Evolutionary conservation across 192 early-diverging fungal genomes (phyloP).

Genomic region (Backusella parvicylindrica): DNA sequence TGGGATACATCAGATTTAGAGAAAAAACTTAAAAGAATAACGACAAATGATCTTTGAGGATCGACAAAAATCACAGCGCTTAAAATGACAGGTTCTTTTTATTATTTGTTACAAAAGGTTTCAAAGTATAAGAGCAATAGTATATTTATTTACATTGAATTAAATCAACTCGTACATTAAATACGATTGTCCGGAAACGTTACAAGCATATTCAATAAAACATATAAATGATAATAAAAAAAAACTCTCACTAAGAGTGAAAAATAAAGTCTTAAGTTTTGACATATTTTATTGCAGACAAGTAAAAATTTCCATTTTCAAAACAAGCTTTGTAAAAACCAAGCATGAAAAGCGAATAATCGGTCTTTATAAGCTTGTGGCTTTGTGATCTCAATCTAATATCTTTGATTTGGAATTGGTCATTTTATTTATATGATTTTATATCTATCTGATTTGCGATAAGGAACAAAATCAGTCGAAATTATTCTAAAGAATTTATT

Average conservation of each 20-base stretch:
- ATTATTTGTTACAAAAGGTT: background rate
- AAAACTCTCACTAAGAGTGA: background rate
- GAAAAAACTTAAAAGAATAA: background rate
- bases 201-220: background rate
- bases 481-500: background rate
- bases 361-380: background rate
- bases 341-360: background rate
- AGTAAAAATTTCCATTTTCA: background rate
- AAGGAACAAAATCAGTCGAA: background rate
- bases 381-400: background rate
- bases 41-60: background rate
- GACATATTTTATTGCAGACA: background rate
- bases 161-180: background rate
- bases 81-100: background rate
- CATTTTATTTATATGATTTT: background rate
- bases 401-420: background rate
- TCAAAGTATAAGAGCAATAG: background rate
- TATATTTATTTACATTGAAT: background rate
- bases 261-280: background rate
- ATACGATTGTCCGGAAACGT: background rate
- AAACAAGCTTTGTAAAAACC: background rate
- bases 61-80: background rate
- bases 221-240: background rate
- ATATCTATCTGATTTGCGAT: background rate
- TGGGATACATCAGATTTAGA: background rate